Conservation (phyloP, 2,329 filamentous ascomycete genomes). For the Tolypocladium capitatum region DNA sequence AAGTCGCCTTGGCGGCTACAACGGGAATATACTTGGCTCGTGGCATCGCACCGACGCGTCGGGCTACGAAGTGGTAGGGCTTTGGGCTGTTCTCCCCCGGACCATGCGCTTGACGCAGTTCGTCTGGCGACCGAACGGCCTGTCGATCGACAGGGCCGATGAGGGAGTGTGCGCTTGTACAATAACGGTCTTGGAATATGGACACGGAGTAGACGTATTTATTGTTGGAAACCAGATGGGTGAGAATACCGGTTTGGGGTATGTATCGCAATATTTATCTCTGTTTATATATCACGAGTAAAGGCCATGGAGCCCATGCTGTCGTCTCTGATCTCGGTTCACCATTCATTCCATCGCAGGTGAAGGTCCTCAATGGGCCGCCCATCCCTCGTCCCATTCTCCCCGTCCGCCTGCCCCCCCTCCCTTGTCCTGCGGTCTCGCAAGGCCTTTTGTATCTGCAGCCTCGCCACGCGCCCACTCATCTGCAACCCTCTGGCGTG, state of each 20-base stretch:
- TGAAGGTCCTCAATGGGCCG: neutral
- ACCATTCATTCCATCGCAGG: neutral
- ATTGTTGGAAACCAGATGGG: neutral
- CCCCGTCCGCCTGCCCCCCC: neutral
- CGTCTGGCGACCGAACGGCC: neutral
- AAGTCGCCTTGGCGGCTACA: neutral
- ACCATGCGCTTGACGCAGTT: neutral
- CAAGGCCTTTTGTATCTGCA: slow-evolving; percentile 5
- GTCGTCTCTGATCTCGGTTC: neutral
- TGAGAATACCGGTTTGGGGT: neutral
- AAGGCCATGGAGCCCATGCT: neutral
- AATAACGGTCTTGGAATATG: neutral
- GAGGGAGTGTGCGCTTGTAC: neutral
- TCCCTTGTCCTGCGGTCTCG: neutral
- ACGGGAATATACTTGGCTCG: neutral
- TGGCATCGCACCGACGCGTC: neutral
- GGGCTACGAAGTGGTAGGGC: neutral
- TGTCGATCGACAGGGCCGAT: neutral
- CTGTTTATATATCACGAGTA: too few species aligned
- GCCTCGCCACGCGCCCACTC: slow-evolving; percentile 32
- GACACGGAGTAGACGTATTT: neutral
- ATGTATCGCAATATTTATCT: neutral
- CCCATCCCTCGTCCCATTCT: neutral
- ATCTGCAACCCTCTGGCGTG: slow-evolving; percentile 33
- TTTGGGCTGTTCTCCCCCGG: neutral